Evolutionary conservation across 768 basidiomycete species (phyloP).

Genomic region (Amanita pseudoporphyria): DNA sequence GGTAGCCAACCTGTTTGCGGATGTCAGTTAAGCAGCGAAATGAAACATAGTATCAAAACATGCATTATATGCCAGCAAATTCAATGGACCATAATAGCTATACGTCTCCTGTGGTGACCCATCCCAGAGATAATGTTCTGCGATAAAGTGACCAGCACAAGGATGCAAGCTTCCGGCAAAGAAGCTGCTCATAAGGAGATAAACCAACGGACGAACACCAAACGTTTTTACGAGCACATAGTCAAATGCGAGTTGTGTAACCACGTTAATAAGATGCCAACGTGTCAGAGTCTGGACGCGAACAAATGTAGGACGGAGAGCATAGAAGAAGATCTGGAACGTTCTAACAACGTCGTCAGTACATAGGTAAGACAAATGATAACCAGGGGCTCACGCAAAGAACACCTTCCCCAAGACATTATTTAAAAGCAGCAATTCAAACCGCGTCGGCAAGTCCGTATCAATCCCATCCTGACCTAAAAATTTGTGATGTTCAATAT

Average conservation of each 20-base stretch:
- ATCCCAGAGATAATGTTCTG: constrained; percentile 94
- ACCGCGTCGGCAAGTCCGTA: constrained; percentile 82
- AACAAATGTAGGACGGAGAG: constrained; percentile 89
- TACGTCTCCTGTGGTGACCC: constrained; percentile 92
- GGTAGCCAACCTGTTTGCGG: constrained; percentile 76
- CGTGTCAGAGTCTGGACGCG: constrained; percentile 68
- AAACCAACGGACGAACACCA: constrained; percentile 49
- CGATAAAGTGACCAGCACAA: constrained; percentile 95
- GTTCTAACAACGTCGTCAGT: constrained; percentile 41
- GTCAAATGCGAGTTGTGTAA: constrained; percentile 64
- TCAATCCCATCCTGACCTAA: constrained; percentile 95
- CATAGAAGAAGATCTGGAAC: constrained; percentile 98
- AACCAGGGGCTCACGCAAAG: constrained; percentile 63
- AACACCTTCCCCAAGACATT: constrained; percentile 98
- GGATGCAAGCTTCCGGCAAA: constrained; percentile 96
- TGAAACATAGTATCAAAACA: constrained; percentile 17
- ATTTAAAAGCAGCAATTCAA: constrained; percentile 82
- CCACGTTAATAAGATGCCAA: constrained; percentile 81
- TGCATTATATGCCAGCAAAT: constrained; percentile 89
- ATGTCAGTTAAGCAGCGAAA: not conserved
- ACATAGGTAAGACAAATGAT: constrained; percentile 15
- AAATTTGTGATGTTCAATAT: constrained; percentile 95
- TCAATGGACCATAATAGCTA: constrained; percentile 91
- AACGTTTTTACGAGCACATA: constrained; percentile 42
- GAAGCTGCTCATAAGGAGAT: constrained; percentile 85